phyloP scores from a whole-genome alignment of 2,329 filamentous ascomycete species.

The Apiospora rasikravindrae region DNA sequence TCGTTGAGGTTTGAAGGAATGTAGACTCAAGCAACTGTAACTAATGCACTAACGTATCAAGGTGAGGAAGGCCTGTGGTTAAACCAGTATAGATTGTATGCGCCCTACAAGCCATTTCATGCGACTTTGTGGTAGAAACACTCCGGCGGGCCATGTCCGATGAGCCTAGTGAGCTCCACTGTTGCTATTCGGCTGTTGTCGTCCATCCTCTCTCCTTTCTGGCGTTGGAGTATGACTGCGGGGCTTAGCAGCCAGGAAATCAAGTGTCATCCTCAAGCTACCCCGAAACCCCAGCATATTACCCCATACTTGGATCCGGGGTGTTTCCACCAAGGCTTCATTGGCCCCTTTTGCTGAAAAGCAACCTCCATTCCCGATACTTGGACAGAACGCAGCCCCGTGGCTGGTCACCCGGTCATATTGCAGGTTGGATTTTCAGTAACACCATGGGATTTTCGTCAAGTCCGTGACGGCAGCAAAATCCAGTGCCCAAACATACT shows the following conservation, averaged over 20 bases:
- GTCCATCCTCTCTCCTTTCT: background rate
- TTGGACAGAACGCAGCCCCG: background rate
- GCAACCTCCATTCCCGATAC: background rate
- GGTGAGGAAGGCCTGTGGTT: no score
- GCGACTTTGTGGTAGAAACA: background rate
- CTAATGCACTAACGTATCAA: no score
- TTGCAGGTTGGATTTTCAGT: rapidly evolving
- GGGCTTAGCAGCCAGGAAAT: background rate
- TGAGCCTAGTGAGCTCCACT: background rate
- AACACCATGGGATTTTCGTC: background rate
- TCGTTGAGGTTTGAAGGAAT: background rate
- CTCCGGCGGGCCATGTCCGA: background rate
- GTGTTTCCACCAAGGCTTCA: background rate
- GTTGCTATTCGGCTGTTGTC: no score
- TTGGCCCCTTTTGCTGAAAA: no score
- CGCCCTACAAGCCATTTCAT: background rate
- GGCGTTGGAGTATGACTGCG: background rate
- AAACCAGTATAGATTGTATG: background rate
- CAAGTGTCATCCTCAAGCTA: background rate
- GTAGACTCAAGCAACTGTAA: no score
- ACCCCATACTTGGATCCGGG: background rate
- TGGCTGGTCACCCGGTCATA: background rate
- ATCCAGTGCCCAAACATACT: no score
- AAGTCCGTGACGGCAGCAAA: background rate
- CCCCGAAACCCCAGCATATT: background rate